Evolutionary conservation across 495 filamentous ascomycete species (phyloP).

Genomic region (Lentithecium fluviatile): DNA sequence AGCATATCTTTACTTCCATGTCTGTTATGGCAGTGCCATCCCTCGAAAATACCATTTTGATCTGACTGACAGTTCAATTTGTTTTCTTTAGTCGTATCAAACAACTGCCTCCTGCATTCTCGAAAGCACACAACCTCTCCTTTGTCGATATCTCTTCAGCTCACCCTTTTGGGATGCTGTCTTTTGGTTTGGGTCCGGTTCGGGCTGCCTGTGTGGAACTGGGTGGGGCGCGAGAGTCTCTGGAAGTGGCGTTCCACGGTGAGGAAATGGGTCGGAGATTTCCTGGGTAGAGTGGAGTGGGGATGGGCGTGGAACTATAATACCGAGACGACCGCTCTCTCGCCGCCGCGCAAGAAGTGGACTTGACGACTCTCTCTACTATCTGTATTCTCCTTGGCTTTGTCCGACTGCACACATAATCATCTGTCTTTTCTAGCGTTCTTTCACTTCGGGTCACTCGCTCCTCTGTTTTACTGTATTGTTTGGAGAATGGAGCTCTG

Average conservation of each 20-base stretch:
- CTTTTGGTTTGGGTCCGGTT: slow-evolving; percentile 15
- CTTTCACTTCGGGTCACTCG: neutral
- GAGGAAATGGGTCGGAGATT: neutral
- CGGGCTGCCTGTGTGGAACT: neutral
- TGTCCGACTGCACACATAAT: neutral
- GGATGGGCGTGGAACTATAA: slow-evolving; percentile 21
- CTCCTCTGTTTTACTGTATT: neutral
- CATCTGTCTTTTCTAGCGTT: neutral
- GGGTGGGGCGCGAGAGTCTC: neutral
- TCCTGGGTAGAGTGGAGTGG: slow-evolving; percentile 12
- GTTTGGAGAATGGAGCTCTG: neutral
- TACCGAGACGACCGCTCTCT: slow-evolving; percentile 11
- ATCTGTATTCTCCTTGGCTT: neutral
- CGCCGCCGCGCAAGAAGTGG: neutral
- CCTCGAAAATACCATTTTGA: slow-evolving; percentile 1
- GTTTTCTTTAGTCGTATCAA: slow-evolving; percentile 14
- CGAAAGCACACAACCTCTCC: slow-evolving; percentile 21
- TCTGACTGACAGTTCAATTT: slow-evolving; percentile 26
- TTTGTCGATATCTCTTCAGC: slow-evolving; percentile 21
- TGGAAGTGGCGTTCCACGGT: slow-evolving; percentile 16
- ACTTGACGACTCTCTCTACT: slow-evolving; percentile 15
- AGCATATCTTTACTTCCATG: slow-evolving; percentile 12
- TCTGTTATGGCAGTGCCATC: slow-evolving; percentile 22
- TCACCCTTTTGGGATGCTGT: slow-evolving; percentile 11
- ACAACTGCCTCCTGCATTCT: neutral